Percentiles rank a stretch among this genome's conserved stretches.
phyloP scores from a whole-genome alignment of 2,329 filamentous ascomycete genomes.

The Cytospora piceicola region DNA sequence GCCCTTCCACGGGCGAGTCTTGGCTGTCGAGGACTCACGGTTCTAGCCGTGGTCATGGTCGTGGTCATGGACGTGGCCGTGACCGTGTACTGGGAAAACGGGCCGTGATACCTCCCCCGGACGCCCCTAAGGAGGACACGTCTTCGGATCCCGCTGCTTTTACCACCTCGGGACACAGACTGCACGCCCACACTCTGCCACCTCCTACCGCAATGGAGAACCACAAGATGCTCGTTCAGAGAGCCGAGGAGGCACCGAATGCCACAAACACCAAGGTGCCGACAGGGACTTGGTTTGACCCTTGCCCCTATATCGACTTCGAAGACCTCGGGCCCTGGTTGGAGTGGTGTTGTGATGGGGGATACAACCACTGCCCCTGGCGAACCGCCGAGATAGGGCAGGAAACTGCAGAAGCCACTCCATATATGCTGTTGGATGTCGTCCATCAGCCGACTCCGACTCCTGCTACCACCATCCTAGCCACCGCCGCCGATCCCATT shows the following conservation, averaged over 20 bases:
- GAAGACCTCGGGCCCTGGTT: no score
- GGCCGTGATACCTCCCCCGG: neutral
- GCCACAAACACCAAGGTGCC: no score
- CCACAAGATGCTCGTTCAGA: neutral
- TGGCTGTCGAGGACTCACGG: neutral
- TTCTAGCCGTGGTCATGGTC: no score
- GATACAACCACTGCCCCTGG: no score
- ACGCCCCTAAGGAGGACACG: neutral
- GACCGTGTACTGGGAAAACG: neutral
- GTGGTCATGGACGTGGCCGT: neutral
- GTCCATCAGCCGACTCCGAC: no score
- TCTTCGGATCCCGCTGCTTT: neutral
- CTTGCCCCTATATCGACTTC: no score
- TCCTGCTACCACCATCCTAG: no score
- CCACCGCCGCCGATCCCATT: neutral
- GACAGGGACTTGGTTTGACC: no score
- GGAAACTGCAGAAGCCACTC: no score
- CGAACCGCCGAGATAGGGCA: no score
- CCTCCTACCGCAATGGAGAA: neutral
- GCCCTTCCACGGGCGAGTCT: constrained; percentile 18
- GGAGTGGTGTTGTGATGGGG: no score
- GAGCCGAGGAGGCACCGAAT: neutral
- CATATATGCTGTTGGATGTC: no score
- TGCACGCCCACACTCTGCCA: neutral
- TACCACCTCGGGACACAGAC: neutral